Evolutionary conservation across 352 stramenopile genomes (phyloP).

Genomic region (Phytophthora melonis): DNA sequence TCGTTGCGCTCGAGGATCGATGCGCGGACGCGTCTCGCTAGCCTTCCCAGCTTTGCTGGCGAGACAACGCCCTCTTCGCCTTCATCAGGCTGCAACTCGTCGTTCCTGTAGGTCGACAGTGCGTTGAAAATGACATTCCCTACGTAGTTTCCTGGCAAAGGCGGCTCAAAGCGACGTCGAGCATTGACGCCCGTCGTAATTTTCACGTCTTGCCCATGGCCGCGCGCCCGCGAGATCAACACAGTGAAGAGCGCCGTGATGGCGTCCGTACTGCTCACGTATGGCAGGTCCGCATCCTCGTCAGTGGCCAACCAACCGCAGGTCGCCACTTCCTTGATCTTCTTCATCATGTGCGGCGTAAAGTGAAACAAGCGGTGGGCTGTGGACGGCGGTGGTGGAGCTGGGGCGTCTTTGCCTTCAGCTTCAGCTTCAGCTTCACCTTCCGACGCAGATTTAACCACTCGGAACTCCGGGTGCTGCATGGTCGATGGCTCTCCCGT

Average conservation of each 20-base stretch:
- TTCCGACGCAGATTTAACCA: conserved; percentile 7
- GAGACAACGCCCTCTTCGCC: conserved; percentile 2
- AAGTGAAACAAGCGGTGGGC: conserved; percentile 61
- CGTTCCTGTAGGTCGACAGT: conserved; percentile 41
- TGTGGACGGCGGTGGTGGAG: conserved; percentile 27
- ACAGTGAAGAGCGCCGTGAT: conserved; percentile 61
- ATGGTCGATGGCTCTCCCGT: conserved; percentile 29
- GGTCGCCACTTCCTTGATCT: conserved; percentile 48
- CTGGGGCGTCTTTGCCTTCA: neutral
- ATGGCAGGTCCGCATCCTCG: conserved; percentile 17
- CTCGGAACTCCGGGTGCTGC: conserved; percentile 57
- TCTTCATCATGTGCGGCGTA: conserved; percentile 47
- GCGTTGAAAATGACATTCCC: conserved; percentile 71
- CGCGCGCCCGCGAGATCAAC: conserved; percentile 58
- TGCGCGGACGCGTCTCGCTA: conserved; percentile 50
- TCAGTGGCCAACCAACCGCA: neutral
- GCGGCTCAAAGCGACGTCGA: conserved; percentile 52
- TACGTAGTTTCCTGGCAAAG: conserved; percentile 52
- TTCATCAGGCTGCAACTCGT: conserved; percentile 9
- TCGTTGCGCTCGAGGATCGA: conserved; percentile 56
- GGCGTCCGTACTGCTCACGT: conserved; percentile 63
- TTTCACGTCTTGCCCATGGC: conserved; percentile 45
- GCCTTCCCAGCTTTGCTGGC: conserved; percentile 16
- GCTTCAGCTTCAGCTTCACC: conserved; percentile 3
- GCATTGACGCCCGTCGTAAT: conserved; percentile 65